Evolutionary conservation across 164 flowering plant genomes (phyloP).

Genomic region (Malania oleifera): DNA sequence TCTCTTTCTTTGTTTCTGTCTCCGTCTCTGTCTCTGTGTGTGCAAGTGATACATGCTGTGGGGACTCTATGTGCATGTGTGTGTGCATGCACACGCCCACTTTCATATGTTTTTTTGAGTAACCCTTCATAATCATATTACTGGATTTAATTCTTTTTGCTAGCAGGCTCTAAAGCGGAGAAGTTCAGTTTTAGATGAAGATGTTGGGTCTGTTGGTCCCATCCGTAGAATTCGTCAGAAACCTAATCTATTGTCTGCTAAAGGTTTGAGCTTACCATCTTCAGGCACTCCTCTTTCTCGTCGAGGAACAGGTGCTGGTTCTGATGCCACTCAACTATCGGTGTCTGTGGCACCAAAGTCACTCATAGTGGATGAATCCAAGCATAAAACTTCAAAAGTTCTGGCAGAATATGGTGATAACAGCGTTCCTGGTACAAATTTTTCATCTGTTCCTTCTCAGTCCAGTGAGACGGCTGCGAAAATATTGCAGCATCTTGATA

Average conservation of each 20-base stretch:
- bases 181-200: constrained; percentile 68
- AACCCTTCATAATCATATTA: not conserved
- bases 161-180: constrained; percentile 67
- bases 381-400: constrained; percentile 18
- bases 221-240: constrained; percentile 87
- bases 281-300: constrained; percentile 24
- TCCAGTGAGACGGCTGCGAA: constrained; percentile 70
- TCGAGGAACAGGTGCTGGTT: constrained; percentile 15
- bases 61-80: too few relatives aligned
- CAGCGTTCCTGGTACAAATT: constrained; percentile 24
- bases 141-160: constrained; percentile 8
- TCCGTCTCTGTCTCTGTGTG: too few relatives aligned
- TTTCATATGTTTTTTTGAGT: constrained; percentile 4
- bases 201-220: constrained; percentile 72
- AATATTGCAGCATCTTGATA: constrained; percentile 79
- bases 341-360: constrained; percentile 17
- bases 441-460: constrained; percentile 53
- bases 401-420: constrained; percentile 26
- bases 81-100: too few relatives aligned
- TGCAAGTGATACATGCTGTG: too few relatives aligned
- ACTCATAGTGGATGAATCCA: constrained; percentile 10
- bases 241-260: constrained; percentile 45
- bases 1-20: not conserved
- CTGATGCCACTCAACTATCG: constrained; percentile 22
- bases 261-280: constrained; percentile 20